A percentile compares a stretch with the other conserved stretches of the same genome.
phyloP scores from a whole-genome alignment of 805 yeast species.

The Sugiyamaella valdiviana region DNA sequence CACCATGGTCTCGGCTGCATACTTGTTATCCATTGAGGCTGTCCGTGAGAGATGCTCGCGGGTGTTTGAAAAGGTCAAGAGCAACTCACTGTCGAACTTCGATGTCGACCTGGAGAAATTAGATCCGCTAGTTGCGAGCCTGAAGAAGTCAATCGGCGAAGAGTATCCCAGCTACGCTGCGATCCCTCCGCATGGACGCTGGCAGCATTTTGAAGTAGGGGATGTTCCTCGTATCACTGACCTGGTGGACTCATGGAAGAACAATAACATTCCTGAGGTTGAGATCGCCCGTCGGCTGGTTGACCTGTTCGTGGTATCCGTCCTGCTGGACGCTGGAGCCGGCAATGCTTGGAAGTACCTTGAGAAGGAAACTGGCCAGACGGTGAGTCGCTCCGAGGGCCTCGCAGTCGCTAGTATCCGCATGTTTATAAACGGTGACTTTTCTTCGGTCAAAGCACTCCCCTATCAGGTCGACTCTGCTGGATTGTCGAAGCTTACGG shows the following conservation, averaged over 20 bases:
- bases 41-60: conserved; percentile 48
- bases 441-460: conserved; percentile 30
- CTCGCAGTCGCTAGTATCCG: conserved; percentile 55
- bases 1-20: conserved; percentile 18
- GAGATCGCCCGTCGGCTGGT: conserved; percentile 50
- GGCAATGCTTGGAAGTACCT: conserved; percentile 51
- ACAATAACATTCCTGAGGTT: conserved; percentile 27
- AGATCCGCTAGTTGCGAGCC: conserved; percentile 40
- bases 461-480: conserved; percentile 42
- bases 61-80: conserved; percentile 38
- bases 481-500: conserved; percentile 35
- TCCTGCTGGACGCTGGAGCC: conserved; percentile 62
- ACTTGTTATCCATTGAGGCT: conserved; percentile 46
- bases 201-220: conserved; percentile 57
- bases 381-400: conserved; percentile 51
- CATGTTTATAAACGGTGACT: conserved; percentile 46
- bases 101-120: conserved; percentile 41
- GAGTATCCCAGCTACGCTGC: conserved; percentile 40
- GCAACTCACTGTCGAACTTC: conserved; percentile 37
- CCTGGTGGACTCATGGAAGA: conserved; percentile 38
- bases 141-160: conserved; percentile 39
- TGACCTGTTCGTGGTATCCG: conserved; percentile 56
- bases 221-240: conserved; percentile 40
- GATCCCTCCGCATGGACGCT: conserved; percentile 64
- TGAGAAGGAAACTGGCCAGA: conserved; percentile 34